Evolutionary conservation across 257 asterid genomes (phyloP).

Genomic region (Fraxinus cuspidata): DNA sequence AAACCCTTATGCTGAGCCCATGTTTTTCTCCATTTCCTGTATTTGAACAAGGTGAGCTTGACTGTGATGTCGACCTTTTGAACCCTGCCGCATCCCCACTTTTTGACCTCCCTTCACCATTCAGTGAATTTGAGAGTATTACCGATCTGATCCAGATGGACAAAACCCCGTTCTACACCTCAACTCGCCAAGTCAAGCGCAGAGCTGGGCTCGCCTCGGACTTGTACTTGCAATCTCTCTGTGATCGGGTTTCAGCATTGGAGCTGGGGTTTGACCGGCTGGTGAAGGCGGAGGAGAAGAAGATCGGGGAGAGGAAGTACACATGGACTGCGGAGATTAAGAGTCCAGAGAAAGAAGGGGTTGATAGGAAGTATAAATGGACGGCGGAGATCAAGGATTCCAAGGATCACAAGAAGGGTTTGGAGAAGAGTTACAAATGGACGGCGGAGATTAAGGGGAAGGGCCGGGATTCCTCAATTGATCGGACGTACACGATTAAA

Average conservation of each 20-base stretch:
- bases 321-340: slow-evolving; percentile 86
- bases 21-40: slow-evolving; percentile 32
- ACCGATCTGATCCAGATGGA: slow-evolving; percentile 84
- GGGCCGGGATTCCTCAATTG: slow-evolving; percentile 43
- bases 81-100: slow-evolving; percentile 28
- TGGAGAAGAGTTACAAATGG: slow-evolving; percentile 54
- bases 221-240: slow-evolving; percentile 43
- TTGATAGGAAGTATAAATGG: slow-evolving; percentile 73
- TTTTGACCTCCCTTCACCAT: slow-evolving; percentile 16
- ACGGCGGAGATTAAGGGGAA: slow-evolving; percentile 78
- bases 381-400: slow-evolving; percentile 64
- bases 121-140: slow-evolving; percentile 52
- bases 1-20: slow-evolving; percentile 37
- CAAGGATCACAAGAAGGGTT: slow-evolving; percentile 45
- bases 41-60: slow-evolving; percentile 46
- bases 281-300: slow-evolving; percentile 43
- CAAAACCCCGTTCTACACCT: slow-evolving; percentile 41
- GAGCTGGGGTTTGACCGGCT: slow-evolving; percentile 55
- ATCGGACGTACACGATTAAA: slow-evolving; percentile 58
- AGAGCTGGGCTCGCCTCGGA: slow-evolving; percentile 39
- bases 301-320: slow-evolving; percentile 48
- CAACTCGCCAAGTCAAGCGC: slow-evolving; percentile 56
- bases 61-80: slow-evolving; percentile 46
- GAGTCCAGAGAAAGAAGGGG: slow-evolving; percentile 51
- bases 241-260: slow-evolving; percentile 70